Conservation (phyloP, 768 basidiomycete species). For the Auriscalpium orientale region DNA sequence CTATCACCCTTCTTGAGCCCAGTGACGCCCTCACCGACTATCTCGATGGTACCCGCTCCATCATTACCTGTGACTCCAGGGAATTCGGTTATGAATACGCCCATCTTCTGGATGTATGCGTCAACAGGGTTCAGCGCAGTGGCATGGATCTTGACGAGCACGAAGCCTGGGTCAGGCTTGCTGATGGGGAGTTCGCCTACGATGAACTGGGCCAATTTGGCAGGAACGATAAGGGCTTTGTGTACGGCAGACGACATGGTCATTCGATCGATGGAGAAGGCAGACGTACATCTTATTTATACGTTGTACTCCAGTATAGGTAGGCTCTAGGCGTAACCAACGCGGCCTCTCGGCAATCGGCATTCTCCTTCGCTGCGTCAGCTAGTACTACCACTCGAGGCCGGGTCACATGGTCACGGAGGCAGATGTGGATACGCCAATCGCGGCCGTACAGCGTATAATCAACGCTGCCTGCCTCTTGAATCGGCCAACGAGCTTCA, state of each 20-base stretch:
- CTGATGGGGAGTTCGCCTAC: slow-evolving; percentile 3
- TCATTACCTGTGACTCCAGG: slow-evolving; percentile 18
- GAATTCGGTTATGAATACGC: slow-evolving; percentile 15
- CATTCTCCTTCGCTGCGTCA: too few relatives aligned
- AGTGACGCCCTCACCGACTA: slow-evolving; percentile 20
- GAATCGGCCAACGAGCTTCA: too few relatives aligned
- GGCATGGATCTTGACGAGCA: slow-evolving; percentile 14
- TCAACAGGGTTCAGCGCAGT: slow-evolving; percentile 17
- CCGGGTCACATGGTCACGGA: too few relatives aligned
- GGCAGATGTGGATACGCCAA: too few relatives aligned
- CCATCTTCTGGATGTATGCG: slow-evolving; percentile 4
- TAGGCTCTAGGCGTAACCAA: too few relatives aligned
- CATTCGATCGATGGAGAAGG: too few relatives aligned
- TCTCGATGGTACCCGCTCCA: slow-evolving; percentile 18
- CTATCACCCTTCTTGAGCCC: slow-evolving; percentile 20
- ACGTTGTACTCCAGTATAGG: too few relatives aligned
- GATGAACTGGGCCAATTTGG: slow-evolving; percentile 1
- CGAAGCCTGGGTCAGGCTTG: slow-evolving; percentile 8
- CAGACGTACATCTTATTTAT: too few relatives aligned
- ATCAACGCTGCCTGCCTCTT: too few relatives aligned
- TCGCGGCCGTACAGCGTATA: too few relatives aligned
- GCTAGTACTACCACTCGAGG: too few relatives aligned
- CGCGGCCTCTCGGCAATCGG: too few relatives aligned
- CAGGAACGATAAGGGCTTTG: slow-evolving; percentile 2
- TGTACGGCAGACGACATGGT: slow-evolving; percentile 2